A percentile compares a stretch with the other conserved stretches of the same genome.
Conservation (phyloP, 2,329 filamentous ascomycete species). For the Tolypocladium cylindrosporum region DNA sequence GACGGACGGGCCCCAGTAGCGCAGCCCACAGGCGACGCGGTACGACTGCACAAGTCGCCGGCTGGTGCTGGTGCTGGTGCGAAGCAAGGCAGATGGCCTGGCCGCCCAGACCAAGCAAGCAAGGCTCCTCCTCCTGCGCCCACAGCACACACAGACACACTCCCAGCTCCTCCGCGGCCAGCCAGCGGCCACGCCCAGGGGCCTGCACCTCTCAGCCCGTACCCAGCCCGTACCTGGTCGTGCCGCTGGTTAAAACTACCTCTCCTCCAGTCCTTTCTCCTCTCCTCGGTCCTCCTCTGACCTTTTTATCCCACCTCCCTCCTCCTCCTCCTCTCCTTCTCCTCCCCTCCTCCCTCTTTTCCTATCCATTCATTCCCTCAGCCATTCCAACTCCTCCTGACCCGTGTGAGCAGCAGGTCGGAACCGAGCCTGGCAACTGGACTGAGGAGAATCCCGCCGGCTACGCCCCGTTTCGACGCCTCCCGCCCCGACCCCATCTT, state of each 20-base stretch:
- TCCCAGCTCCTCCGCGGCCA: background rate
- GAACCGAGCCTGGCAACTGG: slow-evolving; percentile 18
- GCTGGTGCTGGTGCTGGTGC: slow-evolving; percentile 1
- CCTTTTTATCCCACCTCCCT: slow-evolving; percentile 26
- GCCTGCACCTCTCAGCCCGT: slow-evolving; percentile 1
- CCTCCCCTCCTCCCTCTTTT: slow-evolving; percentile 26
- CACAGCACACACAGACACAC: background rate
- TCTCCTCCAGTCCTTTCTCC: slow-evolving; percentile 48
- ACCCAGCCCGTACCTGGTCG: slow-evolving; percentile 1
- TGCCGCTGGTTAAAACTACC: slow-evolving; percentile 23
- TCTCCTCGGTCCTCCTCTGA: slow-evolving; percentile 44
- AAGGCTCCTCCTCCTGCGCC: background rate
- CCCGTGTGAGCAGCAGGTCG: slow-evolving; percentile 23
- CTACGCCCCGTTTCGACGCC: slow-evolving; percentile 12
- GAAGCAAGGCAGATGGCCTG: slow-evolving; percentile 5
- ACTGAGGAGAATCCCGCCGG: slow-evolving; percentile 23
- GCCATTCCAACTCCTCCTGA: slow-evolving; percentile 39
- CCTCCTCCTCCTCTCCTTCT: slow-evolving; percentile 26
- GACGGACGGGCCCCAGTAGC: slow-evolving; percentile 4
- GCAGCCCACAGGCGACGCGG: slow-evolving; percentile 10
- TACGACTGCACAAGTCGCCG: slow-evolving; percentile 9
- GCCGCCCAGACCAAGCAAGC: slow-evolving; percentile 4
- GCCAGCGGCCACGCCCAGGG: background rate
- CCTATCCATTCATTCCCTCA: slow-evolving; percentile 46
- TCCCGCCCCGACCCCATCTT: slow-evolving; percentile 5